Conservation (phyloP, 306 rosid species). For the Pueraria montana region DNA sequence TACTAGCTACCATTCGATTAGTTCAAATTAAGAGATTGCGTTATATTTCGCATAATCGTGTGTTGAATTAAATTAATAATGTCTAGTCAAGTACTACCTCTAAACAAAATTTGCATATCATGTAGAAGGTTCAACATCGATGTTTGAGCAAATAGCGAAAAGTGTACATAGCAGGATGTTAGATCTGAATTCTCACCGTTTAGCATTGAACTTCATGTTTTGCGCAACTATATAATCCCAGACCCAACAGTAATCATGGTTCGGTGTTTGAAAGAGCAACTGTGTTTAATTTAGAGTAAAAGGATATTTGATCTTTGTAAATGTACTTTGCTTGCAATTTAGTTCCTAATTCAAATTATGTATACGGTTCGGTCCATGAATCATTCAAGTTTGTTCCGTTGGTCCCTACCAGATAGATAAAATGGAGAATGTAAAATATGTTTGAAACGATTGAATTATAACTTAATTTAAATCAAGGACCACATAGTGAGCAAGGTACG, state of each 20-base stretch:
- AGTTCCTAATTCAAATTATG: not conserved
- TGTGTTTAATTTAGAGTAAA: not conserved
- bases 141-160: not conserved
- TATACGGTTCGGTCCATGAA: not conserved
- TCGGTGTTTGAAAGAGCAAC: not conserved
- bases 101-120: not conserved
- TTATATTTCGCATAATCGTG: not conserved
- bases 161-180: not conserved
- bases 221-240: not conserved
- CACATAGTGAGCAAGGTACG: not conserved
- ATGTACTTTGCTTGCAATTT: not conserved
- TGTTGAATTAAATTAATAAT: not conserved
- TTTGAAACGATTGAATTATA: not conserved
- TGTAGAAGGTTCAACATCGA: constrained; percentile 15
- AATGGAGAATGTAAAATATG: not conserved
- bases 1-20: not conserved
- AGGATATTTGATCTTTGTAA: not conserved
- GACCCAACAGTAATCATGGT: not conserved
- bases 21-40: not conserved
- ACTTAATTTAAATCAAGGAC: not conserved
- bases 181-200: constrained; percentile 19
- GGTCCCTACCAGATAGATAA: not conserved
- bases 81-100: not conserved
- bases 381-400: not conserved
- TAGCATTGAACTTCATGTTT: not conserved